Conservation (phyloP, 2,329 filamentous ascomycete species). For the Fusarium multiceps region DNA sequence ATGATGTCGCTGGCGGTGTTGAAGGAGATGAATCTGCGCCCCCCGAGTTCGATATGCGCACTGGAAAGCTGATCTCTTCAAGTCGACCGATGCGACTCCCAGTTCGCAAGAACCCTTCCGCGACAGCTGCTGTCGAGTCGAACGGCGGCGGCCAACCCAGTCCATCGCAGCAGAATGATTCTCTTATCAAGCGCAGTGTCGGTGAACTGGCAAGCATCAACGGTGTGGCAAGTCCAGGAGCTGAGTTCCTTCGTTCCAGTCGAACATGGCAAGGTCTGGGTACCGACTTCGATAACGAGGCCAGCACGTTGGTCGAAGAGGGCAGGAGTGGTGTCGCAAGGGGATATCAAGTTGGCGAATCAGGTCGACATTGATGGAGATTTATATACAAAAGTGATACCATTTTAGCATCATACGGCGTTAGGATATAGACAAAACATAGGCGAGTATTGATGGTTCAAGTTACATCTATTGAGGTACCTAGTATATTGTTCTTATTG, state of each 20-base stretch:
- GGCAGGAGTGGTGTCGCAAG: slow-evolving; percentile 88
- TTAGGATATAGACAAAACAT: slow-evolving; percentile 27
- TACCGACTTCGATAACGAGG: slow-evolving; percentile 77
- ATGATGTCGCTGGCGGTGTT: slow-evolving; percentile 57
- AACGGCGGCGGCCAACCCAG: neutral
- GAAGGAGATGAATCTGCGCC: slow-evolving; percentile 79
- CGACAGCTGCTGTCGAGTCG: slow-evolving; percentile 7
- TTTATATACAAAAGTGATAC: slow-evolving; percentile 20
- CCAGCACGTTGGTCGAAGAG: slow-evolving; percentile 80
- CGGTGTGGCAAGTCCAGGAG: slow-evolving; percentile 88
- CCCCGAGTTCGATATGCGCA: slow-evolving; percentile 92
- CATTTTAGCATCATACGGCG: slow-evolving; percentile 25
- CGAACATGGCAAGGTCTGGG: slow-evolving; percentile 93
- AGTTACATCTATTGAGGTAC: slow-evolving; percentile 1
- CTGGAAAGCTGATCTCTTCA: slow-evolving; percentile 82
- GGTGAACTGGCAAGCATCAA: slow-evolving; percentile 84
- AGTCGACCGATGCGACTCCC: slow-evolving; percentile 77
- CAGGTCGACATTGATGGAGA: slow-evolving; percentile 43
- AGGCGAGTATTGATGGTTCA: neutral
- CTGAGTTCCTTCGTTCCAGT: slow-evolving; percentile 84
- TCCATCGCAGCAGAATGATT: slow-evolving; percentile 20
- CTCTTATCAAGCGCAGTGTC: slow-evolving; percentile 67
- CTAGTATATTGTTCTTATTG: neutral
- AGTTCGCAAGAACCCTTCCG: slow-evolving; percentile 40
- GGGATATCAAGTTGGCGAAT: slow-evolving; percentile 82